Evolutionary conservation across 352 stramenopile species (phyloP).

Genomic region (Pseudoperonospora humuli): DNA sequence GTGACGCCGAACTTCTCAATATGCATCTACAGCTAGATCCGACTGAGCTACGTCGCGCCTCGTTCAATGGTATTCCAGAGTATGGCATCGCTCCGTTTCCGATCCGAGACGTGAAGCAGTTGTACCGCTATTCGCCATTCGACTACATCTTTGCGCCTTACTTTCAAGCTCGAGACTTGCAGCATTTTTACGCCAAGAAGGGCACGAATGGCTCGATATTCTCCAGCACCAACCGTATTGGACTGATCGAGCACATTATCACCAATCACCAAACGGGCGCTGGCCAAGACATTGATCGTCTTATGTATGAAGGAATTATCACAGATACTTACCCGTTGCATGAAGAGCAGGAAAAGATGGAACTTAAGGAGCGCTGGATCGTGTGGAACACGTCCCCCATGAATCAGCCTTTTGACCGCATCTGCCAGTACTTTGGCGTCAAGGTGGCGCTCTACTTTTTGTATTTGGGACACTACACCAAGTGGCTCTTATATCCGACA

Average conservation of each 20-base stretch:
- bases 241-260: constrained; percentile 82
- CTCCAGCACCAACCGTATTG: constrained; percentile 63
- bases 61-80: constrained; percentile 57
- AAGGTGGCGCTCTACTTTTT: constrained; percentile 97
- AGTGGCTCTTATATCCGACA: constrained; percentile 91
- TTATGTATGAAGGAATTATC: constrained; percentile 72
- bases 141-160: constrained; percentile 84
- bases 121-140: constrained; percentile 68
- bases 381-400: constrained; percentile 58
- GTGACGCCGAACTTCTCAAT: constrained; percentile 60
- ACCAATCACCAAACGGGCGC: constrained; percentile 59
- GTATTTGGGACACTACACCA: constrained; percentile 94
- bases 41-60: constrained; percentile 47
- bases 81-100: constrained; percentile 74
- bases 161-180: constrained; percentile 53
- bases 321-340: constrained; percentile 75
- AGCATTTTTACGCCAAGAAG: constrained; percentile 64
- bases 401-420: constrained; percentile 72
- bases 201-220: constrained; percentile 60
- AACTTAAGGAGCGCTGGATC: constrained; percentile 63
- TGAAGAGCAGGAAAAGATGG: constrained; percentile 53
- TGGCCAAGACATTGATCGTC: constrained; percentile 57
- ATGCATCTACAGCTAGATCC: constrained; percentile 70
- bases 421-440: constrained; percentile 81
- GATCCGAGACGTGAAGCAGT: constrained; percentile 73